Percentiles rank a stretch among this genome's conserved stretches.
phyloP scores from a whole-genome alignment of 2,329 filamentous ascomycete genomes.

The Ambrosiella beaveri region DNA sequence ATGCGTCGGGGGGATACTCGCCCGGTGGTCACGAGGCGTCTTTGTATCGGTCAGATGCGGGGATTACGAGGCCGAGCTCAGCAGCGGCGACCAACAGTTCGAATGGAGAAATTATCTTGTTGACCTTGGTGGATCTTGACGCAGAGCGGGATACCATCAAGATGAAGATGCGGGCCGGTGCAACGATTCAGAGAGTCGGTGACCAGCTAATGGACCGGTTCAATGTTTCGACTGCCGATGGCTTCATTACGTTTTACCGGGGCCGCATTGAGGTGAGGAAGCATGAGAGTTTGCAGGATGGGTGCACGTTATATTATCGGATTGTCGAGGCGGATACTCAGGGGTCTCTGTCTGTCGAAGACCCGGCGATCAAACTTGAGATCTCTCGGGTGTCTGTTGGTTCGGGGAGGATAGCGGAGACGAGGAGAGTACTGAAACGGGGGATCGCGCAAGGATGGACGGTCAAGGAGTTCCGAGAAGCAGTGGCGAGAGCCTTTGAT shows the following conservation, averaged over 20 bases:
- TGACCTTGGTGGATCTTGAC: slow-evolving; percentile 9
- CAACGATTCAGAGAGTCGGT: not conserved
- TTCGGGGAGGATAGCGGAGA: not conserved
- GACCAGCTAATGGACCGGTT: slow-evolving; percentile 3
- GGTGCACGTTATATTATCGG: slow-evolving; percentile 7
- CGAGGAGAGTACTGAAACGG: not conserved
- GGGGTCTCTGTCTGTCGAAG: not conserved
- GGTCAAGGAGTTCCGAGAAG: slow-evolving; percentile 2
- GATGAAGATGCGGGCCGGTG: not conserved
- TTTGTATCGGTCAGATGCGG: not conserved
- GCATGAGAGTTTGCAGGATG: slow-evolving; percentile 7
- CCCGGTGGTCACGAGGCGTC: not conserved
- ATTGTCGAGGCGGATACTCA: not conserved
- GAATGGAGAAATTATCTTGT: slow-evolving; percentile 2
- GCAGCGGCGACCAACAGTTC: slow-evolving; percentile 12
- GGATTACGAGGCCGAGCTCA: slow-evolving; percentile 6
- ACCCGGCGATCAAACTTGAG: not conserved
- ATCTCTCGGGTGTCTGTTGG: not conserved
- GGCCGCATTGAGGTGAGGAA: slow-evolving; percentile 1
- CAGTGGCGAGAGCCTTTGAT: slow-evolving; percentile 1
- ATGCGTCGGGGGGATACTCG: not conserved
- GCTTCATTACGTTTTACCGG: slow-evolving; percentile 6
- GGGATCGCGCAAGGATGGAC: slow-evolving; percentile 1
- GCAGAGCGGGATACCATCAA: slow-evolving; percentile 2
- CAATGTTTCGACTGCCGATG: slow-evolving; percentile 3